phyloP scores from a whole-genome alignment of 257 asterid species.

The Pogostemon cablin region DNA sequence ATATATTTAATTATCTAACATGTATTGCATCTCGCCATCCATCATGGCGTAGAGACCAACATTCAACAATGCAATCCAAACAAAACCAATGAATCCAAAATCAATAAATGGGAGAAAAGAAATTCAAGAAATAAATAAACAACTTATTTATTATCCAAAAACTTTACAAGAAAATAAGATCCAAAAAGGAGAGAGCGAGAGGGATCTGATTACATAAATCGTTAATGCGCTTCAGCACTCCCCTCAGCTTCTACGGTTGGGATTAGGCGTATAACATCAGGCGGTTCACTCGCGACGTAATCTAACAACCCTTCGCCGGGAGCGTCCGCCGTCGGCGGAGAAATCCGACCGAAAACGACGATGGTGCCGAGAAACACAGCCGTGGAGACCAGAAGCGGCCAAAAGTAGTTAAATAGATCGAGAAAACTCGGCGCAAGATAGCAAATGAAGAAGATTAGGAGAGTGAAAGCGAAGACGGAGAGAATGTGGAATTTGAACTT shows the following conservation, averaged over 20 bases:
- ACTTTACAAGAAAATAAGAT: slow-evolving; percentile 27
- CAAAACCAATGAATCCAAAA: not conserved
- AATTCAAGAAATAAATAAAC: slow-evolving; percentile 24
- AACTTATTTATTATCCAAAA: slow-evolving; percentile 29
- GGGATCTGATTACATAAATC: not conserved
- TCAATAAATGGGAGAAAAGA: not conserved
- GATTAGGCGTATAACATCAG: slow-evolving; percentile 40
- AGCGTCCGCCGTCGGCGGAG: slow-evolving; percentile 50
- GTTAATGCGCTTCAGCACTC: slow-evolving; percentile 25
- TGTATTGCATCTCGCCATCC: too few relatives aligned
- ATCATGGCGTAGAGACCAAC: too few relatives aligned
- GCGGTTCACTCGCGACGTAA: slow-evolving; percentile 57
- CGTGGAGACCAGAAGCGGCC: slow-evolving; percentile 76
- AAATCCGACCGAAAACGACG: slow-evolving; percentile 55
- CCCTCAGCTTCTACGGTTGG: slow-evolving; percentile 14
- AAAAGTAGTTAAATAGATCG: slow-evolving; percentile 56
- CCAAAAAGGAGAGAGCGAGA: not conserved
- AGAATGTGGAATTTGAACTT: slow-evolving; percentile 60
- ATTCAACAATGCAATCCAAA: too few relatives aligned
- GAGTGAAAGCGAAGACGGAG: slow-evolving; percentile 21
- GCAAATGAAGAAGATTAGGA: slow-evolving; percentile 29
- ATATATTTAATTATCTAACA: too few relatives aligned
- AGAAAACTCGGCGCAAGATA: slow-evolving; percentile 60
- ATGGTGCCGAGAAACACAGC: slow-evolving; percentile 63
- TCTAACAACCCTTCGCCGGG: slow-evolving; percentile 62